phyloP scores from a whole-genome alignment of 129 eudicot species.

The Smallanthus sonchifolius region DNA sequence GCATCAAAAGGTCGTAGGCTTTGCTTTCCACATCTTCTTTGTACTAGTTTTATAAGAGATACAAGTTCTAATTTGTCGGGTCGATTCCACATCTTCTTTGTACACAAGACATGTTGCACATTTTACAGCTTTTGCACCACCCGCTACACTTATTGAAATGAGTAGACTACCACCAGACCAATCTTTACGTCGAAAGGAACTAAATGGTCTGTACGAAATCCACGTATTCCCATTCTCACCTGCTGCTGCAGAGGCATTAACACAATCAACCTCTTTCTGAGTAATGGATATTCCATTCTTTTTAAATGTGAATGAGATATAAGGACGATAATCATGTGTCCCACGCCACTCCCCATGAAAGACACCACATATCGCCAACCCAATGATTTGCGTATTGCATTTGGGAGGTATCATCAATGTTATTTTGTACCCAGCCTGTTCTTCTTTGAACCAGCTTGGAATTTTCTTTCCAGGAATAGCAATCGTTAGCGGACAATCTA shows the following conservation, averaged over 20 bases:
- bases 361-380: background rate
- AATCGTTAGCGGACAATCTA: background rate
- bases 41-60: too few relatives aligned
- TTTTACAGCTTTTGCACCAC: background rate
- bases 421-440: background rate
- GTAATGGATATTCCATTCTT: background rate
- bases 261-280: background rate
- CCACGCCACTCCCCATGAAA: background rate
- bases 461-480: background rate
- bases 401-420: background rate
- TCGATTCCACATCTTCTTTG: background rate
- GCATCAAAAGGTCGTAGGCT: too few relatives aligned
- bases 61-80: background rate
- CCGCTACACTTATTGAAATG: background rate
- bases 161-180: background rate
- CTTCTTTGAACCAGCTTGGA: constrained; percentile 14
- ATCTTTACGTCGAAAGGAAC: background rate
- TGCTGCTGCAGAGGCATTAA: too few relatives aligned
- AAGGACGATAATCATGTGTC: background rate
- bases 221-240: background rate
- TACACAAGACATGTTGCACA: background rate
- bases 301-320: background rate
- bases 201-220: background rate
- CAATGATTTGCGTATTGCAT: background rate
- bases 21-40: too few relatives aligned